phyloP scores from a whole-genome alignment of 2,329 filamentous ascomycete species.

The Clarireedia monteithiana region DNA sequence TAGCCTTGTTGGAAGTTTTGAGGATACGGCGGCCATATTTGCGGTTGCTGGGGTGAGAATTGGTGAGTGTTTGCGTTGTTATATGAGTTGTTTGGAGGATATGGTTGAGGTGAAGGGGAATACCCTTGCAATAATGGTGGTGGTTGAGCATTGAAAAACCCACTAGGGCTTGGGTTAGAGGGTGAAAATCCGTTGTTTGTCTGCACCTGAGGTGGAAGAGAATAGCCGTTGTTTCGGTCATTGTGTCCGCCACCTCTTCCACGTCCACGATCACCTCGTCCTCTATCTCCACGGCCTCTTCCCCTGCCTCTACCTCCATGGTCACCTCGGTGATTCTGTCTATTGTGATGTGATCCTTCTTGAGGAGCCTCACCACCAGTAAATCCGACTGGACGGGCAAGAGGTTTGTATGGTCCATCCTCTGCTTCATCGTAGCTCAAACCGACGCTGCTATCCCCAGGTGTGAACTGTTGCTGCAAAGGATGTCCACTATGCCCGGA shows the following conservation, averaged over 20 bases:
- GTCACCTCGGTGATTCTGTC: constrained; percentile 16
- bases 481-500: constrained; percentile 31
- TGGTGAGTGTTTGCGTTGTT: background rate
- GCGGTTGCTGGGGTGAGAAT: constrained; percentile 16
- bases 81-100: constrained; percentile 11
- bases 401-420: constrained; percentile 63
- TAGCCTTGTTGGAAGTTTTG: constrained; percentile 15
- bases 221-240: constrained; percentile 17
- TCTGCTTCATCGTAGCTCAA: constrained; percentile 63
- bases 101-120: constrained; percentile 2
- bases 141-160: constrained; percentile 10
- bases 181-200: constrained; percentile 8
- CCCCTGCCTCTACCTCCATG: constrained; percentile 19
- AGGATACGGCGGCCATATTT: constrained; percentile 22
- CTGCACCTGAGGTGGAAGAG: constrained; percentile 16
- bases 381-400: constrained; percentile 60
- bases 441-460: constrained; percentile 33
- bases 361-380: constrained; percentile 32
- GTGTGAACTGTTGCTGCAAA: constrained; percentile 26
- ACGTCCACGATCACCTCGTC: constrained; percentile 20
- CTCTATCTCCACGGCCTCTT: constrained; percentile 18
- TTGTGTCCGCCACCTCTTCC: constrained; percentile 22
- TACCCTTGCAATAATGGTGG: constrained; percentile 1
- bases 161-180: constrained; percentile 7
- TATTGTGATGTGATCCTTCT: constrained; percentile 26